Evolutionary conservation across 768 basidiomycete genomes (phyloP).

Genomic region (Lentinula boryana): DNA sequence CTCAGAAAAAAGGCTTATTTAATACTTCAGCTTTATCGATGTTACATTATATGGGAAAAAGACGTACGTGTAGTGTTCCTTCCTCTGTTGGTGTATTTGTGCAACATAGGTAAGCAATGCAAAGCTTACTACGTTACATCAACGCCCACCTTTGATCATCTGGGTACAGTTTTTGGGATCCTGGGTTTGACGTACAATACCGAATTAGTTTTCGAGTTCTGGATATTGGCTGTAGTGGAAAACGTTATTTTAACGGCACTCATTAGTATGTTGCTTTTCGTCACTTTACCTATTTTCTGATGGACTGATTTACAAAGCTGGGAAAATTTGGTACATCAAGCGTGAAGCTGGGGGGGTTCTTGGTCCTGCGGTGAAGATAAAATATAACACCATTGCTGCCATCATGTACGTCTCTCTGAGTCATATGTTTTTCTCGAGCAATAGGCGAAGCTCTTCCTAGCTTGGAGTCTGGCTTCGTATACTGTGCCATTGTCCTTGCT

Average conservation of each 20-base stretch:
- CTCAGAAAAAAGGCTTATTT: background rate
- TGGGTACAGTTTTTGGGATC: background rate
- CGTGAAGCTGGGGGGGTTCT: background rate
- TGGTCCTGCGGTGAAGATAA: background rate
- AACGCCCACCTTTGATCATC: background rate
- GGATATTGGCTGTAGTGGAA: background rate
- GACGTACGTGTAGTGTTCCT: conserved; percentile 9
- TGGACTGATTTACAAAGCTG: background rate
- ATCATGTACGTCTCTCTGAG: background rate
- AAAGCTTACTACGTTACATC: background rate
- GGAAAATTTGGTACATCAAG: background rate
- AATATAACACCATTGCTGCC: background rate
- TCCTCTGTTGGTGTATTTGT: conserved; percentile 9
- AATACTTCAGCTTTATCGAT: conserved; percentile 17
- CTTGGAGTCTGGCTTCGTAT: background rate
- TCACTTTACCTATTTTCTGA: background rate
- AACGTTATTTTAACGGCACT: background rate
- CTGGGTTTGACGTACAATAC: background rate
- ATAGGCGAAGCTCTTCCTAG: background rate
- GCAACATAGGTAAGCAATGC: conserved; percentile 7
- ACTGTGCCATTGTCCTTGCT: background rate
- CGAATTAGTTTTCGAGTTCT: background rate
- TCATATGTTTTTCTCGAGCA: no score
- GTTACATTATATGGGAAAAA: conserved; percentile 14
- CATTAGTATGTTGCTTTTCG: background rate